phyloP scores from a whole-genome alignment of 495 filamentous ascomycete genomes.

The Penicillium crystallinum region DNA sequence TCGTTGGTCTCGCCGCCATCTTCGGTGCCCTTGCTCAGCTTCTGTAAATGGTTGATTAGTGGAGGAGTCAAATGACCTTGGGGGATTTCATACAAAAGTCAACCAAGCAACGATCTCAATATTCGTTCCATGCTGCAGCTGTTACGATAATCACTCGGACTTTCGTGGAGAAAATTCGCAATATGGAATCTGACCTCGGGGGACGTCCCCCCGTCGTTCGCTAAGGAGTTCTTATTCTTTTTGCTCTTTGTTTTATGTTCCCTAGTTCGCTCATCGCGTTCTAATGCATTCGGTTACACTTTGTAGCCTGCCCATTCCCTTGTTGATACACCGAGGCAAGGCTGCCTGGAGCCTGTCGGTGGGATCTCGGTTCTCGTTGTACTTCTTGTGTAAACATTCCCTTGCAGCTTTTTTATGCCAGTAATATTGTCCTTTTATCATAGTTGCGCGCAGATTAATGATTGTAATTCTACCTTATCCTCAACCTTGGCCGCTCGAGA shows the following conservation, averaged over 20 bases:
- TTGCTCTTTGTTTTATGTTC: constrained; percentile 18
- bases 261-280: constrained; percentile 5
- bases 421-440: constrained; percentile 1
- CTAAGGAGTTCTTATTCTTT: constrained; percentile 25
- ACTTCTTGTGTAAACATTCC: constrained; percentile 11
- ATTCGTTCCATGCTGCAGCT: constrained; percentile 35
- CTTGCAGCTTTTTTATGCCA: constrained; percentile 3
- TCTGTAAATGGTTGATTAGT: constrained; percentile 32
- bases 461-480: constrained; percentile 3
- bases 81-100: constrained; percentile 26
- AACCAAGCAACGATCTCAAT: constrained; percentile 35
- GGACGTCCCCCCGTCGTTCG: constrained; percentile 14
- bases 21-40: constrained; percentile 44
- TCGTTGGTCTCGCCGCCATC: constrained; percentile 39
- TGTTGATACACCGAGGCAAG: neutral
- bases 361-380: constrained; percentile 1
- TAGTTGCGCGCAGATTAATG: constrained; percentile 3
- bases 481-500: neutral
- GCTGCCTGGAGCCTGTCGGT: neutral
- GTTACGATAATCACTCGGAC: constrained; percentile 48
- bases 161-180: constrained; percentile 36
- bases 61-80: constrained; percentile 7
- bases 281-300: constrained; percentile 25
- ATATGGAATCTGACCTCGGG: constrained; percentile 26
- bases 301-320: constrained; percentile 9